A percentile compares a stretch with the other conserved stretches of the same genome.
Conservation (phyloP, 225 moss, liverwort and hornwort species). For the Bryum argenteum region DNA sequence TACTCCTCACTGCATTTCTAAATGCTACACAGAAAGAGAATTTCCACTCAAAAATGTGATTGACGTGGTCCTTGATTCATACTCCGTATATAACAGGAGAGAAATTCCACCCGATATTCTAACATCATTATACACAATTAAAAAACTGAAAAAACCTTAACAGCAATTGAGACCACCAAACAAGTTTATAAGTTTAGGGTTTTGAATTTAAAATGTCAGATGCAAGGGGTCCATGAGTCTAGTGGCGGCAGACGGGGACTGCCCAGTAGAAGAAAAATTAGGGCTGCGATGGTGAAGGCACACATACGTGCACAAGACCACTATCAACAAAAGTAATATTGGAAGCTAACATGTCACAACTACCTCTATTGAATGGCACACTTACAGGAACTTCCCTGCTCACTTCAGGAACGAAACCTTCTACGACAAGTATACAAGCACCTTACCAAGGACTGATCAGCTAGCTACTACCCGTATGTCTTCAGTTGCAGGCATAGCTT, state of each 20-base stretch:
- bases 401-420: conserved; percentile 17
- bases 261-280: conserved; percentile 8
- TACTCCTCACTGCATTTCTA: too few relatives aligned
- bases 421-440: conserved; percentile 27
- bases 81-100: too few relatives aligned
- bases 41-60: too few relatives aligned
- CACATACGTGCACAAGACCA: conserved; percentile 8
- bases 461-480: conserved; percentile 22
- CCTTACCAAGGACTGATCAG: conserved; percentile 23
- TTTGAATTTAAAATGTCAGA: background rate
- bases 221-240: conserved; percentile 10
- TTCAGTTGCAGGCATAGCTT: conserved; percentile 17
- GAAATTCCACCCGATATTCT: too few relatives aligned
- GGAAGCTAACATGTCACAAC: background rate
- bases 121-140: too few relatives aligned
- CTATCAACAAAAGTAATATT: conserved; percentile 11
- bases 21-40: too few relatives aligned
- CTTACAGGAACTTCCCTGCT: conserved; percentile 6
- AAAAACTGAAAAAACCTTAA: background rate
- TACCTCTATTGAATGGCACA: conserved; percentile 3
- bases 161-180: background rate
- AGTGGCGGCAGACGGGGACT: background rate
- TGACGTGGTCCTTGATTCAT: too few relatives aligned
- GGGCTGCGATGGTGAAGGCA: conserved; percentile 6
- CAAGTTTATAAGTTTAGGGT: background rate